These are phyloP conservation scores for Ceratobasidium sp. DNA, from an alignment of 1,284 basidiomycete genomes.

Conservation along the genomic window DNA sequence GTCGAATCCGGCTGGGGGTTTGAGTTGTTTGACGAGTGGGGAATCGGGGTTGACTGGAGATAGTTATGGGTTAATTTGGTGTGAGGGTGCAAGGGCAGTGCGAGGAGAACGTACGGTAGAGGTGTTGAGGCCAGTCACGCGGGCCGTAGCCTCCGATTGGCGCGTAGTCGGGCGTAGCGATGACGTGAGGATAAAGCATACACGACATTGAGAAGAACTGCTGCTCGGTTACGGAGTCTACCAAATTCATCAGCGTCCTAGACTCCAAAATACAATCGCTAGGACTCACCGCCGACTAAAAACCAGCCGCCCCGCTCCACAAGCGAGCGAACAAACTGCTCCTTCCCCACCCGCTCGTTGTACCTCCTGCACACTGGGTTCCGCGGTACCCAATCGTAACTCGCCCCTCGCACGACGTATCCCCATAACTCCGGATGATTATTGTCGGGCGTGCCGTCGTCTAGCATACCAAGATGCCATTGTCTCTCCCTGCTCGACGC, in stretches of 20 bases:
- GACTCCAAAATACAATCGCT: not conserved
- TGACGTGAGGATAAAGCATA: constrained; percentile 72
- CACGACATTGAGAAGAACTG: constrained; percentile 80
- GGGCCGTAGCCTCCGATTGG: constrained; percentile 66
- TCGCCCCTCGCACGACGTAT: constrained; percentile 56
- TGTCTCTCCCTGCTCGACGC: constrained; percentile 70
- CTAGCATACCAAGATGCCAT: constrained; percentile 72
- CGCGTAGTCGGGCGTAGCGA: constrained; percentile 71
- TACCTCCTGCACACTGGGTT: constrained; percentile 60
- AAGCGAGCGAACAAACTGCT: constrained; percentile 65
- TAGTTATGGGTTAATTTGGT: not conserved
- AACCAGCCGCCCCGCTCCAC: constrained; percentile 79
- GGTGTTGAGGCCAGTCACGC: constrained; percentile 71
- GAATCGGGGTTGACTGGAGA: constrained; percentile 63
- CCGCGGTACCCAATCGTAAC: constrained; percentile 67
- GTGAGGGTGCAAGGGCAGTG: not conserved
- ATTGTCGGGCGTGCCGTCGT: constrained; percentile 62
- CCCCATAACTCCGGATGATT: constrained; percentile 59
- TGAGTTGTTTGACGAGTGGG: constrained; percentile 61
- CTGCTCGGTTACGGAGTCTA: constrained; percentile 76
- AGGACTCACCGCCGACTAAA: constrained; percentile 68
- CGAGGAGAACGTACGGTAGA: constrained; percentile 60
- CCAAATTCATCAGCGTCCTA: not conserved
- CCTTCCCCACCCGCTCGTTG: constrained; percentile 57
- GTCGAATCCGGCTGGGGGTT: constrained; percentile 67